Conservation (phyloP, 129 eudicot species). For the Apium graveolens region DNA sequence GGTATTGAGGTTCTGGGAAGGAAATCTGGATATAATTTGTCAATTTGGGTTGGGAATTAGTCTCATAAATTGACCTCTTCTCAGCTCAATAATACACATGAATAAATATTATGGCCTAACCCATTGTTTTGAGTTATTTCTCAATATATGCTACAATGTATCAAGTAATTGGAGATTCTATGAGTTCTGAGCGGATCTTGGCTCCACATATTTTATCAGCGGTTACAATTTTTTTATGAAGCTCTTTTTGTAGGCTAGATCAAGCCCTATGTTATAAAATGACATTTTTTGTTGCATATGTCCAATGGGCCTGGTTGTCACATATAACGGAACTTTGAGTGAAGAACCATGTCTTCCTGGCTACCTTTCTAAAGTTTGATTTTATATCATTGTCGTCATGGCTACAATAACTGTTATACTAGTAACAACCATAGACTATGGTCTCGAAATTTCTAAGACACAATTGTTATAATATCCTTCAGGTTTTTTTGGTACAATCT, state of each 20-base stretch:
- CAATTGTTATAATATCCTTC: conserved; percentile 1
- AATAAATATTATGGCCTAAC: not conserved
- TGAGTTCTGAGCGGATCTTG: not conserved
- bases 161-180: not conserved
- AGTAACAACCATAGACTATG: not conserved
- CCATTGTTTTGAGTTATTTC: not conserved
- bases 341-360: not conserved
- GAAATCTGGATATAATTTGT: not conserved
- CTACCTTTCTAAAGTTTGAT: not conserved
- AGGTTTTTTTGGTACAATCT: conserved; percentile 48
- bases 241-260: not conserved
- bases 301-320: not conserved
- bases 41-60: not conserved
- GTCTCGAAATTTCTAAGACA: not conserved
- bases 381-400: not conserved
- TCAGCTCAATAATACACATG: not conserved
- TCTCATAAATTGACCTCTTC: not conserved
- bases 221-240: not conserved
- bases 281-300: not conserved
- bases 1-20: too few relatives aligned
- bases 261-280: not conserved
- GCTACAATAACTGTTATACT: not conserved
- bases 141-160: not conserved
- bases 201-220: not conserved
- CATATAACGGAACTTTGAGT: not conserved